Base-by-base conservation (phyloP, 2,329 filamentous ascomycete genomes). In the Aspergillus sp. region DNA sequence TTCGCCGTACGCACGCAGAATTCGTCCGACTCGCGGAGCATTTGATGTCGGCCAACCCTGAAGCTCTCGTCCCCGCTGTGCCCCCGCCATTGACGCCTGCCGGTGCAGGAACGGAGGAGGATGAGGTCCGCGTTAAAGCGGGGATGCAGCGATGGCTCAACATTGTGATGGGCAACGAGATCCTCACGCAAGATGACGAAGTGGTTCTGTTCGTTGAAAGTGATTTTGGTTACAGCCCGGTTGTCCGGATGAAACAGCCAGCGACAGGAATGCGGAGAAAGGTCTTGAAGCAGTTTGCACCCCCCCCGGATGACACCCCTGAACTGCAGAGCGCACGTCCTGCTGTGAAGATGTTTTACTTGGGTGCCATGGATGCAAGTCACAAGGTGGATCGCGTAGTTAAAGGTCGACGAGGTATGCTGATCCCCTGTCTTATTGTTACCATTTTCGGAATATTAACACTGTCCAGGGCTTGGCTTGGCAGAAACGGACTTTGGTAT, bases 161-260 rank as follows among this genome's bases (percentile, higher is more conserved):
- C 68, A 87, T 88, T 50, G 86, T 98, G 17, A 95, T 93, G 72
- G 82, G 81, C 61, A 97, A 93, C 59, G 90, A 97, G 32, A 84
- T 94, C 1, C 80, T 98, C 6, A 95, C 95, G 76, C 83, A 86
- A 53, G 93, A 98, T 65, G 91, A 97, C 53, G 93, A 98, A 71
- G 91, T 97, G 83, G 83, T 96, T 4, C 84, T 97, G 51, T 98
- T 98, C 61, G 90, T 98, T n/a, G 93, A 98, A 71, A 95, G 89
- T 64, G 93, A 98, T 67, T 97, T 96, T 67, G 93, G 93, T 37
- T 98, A 98, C 70, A 96, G 90, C 62, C 93, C 93, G 1, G 86
- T 97, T 62, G 85, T 96, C 42, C 85, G 91, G 68, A 89, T 90
- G 78, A 95, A 94, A 75, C 93, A 98, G 69, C 93, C 93, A 19